Conservation (phyloP, 345 rosid species). For the Adansonia digitata region DNA sequence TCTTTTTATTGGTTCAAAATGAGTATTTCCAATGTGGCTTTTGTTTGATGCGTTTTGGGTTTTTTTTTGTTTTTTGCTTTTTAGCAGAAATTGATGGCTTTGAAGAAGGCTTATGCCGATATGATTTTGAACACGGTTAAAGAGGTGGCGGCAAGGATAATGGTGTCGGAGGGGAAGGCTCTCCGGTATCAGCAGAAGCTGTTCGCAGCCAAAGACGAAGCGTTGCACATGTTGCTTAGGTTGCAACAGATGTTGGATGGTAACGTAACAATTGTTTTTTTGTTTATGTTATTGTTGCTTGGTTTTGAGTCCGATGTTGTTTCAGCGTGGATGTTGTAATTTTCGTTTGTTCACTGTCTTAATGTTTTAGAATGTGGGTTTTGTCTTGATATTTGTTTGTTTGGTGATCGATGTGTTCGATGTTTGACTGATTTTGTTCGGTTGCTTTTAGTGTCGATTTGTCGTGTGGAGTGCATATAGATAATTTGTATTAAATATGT, state of each 20-base stretch:
- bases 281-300: conserved; percentile 9
- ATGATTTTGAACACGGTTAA: conserved; percentile 80
- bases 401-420: neutral
- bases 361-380: conserved; percentile 7
- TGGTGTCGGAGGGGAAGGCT: conserved; percentile 77
- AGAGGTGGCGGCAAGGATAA: conserved; percentile 87
- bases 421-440: neutral
- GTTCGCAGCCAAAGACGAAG: conserved; percentile 58
- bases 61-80: too few species aligned
- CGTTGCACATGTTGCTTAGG: conserved; percentile 66
- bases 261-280: conserved; percentile 49
- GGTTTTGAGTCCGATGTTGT: neutral
- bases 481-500: neutral
- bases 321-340: neutral
- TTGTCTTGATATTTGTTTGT: neutral
- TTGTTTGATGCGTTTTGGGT: conserved; percentile 7
- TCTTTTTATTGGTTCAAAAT: conserved; percentile 11
- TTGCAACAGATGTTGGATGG: conserved; percentile 75
- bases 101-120: conserved; percentile 95
- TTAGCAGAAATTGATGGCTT: conserved; percentile 67
- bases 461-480: neutral
- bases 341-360: neutral
- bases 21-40: conserved; percentile 18
- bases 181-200: conserved; percentile 66
- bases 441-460: neutral